phyloP scores from a whole-genome alignment of 805 yeast species.

The Ogataea methylovora region DNA sequence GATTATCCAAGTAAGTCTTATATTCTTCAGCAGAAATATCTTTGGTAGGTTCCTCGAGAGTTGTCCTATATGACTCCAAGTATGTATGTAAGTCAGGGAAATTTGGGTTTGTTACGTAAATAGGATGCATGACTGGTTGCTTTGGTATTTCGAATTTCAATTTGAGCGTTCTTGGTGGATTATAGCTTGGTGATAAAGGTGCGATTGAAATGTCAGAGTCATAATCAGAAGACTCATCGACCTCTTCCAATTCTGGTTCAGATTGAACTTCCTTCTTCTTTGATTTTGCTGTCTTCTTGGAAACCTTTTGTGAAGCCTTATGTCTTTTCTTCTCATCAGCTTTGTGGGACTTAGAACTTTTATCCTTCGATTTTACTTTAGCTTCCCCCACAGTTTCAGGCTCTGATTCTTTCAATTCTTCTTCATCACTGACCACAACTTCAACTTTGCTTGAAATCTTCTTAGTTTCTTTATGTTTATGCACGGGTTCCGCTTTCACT shows the following conservation, averaged over 20 bases:
- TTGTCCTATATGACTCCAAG: slow-evolving; percentile 46
- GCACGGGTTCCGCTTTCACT: slow-evolving; percentile 2
- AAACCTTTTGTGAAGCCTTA: slow-evolving; percentile 1
- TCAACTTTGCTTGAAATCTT: no score
- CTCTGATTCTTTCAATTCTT: slow-evolving; percentile 3
- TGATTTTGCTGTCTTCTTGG: slow-evolving; percentile 2
- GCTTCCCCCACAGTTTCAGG: background rate
- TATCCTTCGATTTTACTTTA: background rate
- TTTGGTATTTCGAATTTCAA: slow-evolving; percentile 31
- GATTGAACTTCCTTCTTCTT: no score
- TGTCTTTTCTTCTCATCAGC: slow-evolving; percentile 1
- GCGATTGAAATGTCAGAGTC: slow-evolving; percentile 14
- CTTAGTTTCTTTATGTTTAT: no score
- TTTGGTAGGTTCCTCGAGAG: slow-evolving; percentile 41
- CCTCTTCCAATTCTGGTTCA: slow-evolving; percentile 1
- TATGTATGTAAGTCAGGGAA: slow-evolving; percentile 34
- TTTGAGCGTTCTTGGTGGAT: slow-evolving; percentile 20
- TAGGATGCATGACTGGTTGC: slow-evolving; percentile 53
- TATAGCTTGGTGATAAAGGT: slow-evolving; percentile 7
- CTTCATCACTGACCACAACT: background rate
- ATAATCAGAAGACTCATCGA: background rate
- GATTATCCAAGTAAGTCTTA: slow-evolving; percentile 46
- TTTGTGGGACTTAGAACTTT: background rate
- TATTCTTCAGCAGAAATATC: slow-evolving; percentile 57
- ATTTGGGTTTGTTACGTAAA: slow-evolving; percentile 41